phyloP scores from a whole-genome alignment of 1,139 yeast species.

The Candida neerlandica region DNA sequence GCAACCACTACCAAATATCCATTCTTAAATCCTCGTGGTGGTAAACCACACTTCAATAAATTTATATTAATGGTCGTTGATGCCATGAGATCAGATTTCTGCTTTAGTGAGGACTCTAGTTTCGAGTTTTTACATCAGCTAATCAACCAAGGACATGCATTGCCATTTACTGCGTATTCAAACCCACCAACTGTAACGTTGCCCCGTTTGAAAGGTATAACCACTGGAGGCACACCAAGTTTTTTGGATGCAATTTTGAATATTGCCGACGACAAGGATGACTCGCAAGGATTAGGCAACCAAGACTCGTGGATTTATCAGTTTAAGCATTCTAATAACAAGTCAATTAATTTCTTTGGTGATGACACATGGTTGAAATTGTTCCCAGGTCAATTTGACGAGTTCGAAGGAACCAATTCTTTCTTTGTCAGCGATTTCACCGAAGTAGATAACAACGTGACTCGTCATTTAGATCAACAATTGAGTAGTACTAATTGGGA shows the following conservation, averaged over 20 bases:
- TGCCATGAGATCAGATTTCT: slow-evolving; percentile 87
- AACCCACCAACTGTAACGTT: slow-evolving; percentile 86
- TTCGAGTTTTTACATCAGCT: slow-evolving; percentile 70
- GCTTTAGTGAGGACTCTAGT: slow-evolving; percentile 58
- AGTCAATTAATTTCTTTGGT: slow-evolving; percentile 77
- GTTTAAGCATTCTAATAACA: slow-evolving; percentile 47
- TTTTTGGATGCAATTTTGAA: slow-evolving; percentile 87
- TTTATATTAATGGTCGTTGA: slow-evolving; percentile 86
- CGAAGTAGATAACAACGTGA: slow-evolving; percentile 90
- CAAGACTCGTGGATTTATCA: slow-evolving; percentile 92
- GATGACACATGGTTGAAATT: slow-evolving; percentile 97
- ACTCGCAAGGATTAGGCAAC: slow-evolving; percentile 68
- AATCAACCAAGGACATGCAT: slow-evolving; percentile 66
- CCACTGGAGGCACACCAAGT: slow-evolving; percentile 80
- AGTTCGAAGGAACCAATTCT: slow-evolving; percentile 85
- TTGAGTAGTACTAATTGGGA: slow-evolving; percentile 66
- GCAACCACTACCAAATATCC: slow-evolving; percentile 22
- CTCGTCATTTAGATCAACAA: slow-evolving; percentile 74
- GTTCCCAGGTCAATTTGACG: slow-evolving; percentile 67
- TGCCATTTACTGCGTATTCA: slow-evolving; percentile 89
- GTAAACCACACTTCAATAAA: slow-evolving; percentile 59
- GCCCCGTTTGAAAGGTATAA: slow-evolving; percentile 76
- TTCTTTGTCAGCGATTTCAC: slow-evolving; percentile 94
- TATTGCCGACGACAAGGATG: slow-evolving; percentile 84
- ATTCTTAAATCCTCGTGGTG: slow-evolving; percentile 14